Evolutionary conservation across 2,329 filamentous ascomycete species (phyloP).

Genomic region (Aspergillus sp.): DNA sequence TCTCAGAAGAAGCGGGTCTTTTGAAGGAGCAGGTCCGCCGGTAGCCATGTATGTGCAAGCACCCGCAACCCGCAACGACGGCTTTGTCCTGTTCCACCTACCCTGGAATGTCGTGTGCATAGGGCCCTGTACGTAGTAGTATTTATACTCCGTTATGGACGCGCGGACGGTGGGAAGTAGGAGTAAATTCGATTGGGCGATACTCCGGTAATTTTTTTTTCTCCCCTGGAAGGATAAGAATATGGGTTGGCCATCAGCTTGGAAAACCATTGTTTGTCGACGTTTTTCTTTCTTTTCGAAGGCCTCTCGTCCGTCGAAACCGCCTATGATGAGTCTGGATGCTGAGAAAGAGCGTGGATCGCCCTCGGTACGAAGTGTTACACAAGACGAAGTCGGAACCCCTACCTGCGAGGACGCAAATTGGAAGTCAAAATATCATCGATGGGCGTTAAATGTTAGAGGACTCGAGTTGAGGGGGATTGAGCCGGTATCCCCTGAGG

Average conservation of each 20-base stretch:
- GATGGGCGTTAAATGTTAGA: constrained; percentile 26
- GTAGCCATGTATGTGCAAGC: background rate
- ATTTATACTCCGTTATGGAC: background rate
- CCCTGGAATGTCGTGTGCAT: background rate
- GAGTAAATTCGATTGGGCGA: background rate
- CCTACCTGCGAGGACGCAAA: constrained; percentile 10
- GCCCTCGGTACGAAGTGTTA: constrained; percentile 24
- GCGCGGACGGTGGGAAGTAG: background rate
- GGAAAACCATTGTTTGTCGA: background rate
- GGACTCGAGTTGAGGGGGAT: constrained; percentile 28
- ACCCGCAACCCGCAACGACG: no score
- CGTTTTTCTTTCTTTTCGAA: background rate
- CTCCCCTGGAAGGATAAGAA: background rate
- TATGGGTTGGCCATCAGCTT: background rate
- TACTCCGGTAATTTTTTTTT: constrained; percentile 1
- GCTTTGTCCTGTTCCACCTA: background rate
- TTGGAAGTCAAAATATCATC: constrained; percentile 19
- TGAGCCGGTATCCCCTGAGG: constrained; percentile 27
- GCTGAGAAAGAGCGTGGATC: constrained; percentile 28
- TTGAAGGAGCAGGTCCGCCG: background rate
- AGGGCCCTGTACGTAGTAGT: background rate
- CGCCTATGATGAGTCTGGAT: constrained; percentile 18
- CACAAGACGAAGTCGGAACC: constrained; percentile 22
- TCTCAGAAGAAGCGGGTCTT: background rate
- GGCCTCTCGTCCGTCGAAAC: background rate